Evolutionary conservation across 2,329 filamentous ascomycete species (phyloP).

Genomic region (Microcyclospora tardicrescens): DNA sequence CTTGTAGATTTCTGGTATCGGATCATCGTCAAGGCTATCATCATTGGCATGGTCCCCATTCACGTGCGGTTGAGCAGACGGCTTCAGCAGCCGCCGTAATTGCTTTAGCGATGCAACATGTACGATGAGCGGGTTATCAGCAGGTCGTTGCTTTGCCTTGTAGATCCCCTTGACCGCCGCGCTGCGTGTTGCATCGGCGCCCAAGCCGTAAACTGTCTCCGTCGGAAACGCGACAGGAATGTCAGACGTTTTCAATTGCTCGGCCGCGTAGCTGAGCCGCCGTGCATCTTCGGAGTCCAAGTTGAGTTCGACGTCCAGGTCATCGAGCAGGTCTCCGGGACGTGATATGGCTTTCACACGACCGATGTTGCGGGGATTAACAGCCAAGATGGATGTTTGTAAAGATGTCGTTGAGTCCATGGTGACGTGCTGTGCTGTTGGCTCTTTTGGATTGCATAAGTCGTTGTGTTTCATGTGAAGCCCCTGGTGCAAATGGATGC

Average conservation of each 20-base stretch:
- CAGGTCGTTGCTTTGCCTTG: conserved; percentile 74
- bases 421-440: no score
- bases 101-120: conserved; percentile 75
- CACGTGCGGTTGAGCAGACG: conserved; percentile 3
- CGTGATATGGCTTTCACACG: conserved; percentile 19
- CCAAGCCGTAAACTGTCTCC: conserved; percentile 92
- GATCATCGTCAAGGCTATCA: conserved; percentile 18
- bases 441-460: no score
- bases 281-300: conserved; percentile 32
- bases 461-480: no score
- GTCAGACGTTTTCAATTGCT: conserved; percentile 50
- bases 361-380: conserved; percentile 30
- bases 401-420: no score
- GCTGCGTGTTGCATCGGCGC: conserved; percentile 85
- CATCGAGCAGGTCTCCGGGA: conserved; percentile 23
- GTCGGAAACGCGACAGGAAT: conserved; percentile 89
- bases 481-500: no score
- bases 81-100: conserved; percentile 48
- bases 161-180: conserved; percentile 84
- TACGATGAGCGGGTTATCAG: conserved; percentile 90
- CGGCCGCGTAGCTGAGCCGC: conserved; percentile 51
- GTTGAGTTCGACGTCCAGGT: conserved; percentile 19
- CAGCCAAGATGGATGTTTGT: conserved; percentile 25
- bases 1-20: conserved; percentile 62
- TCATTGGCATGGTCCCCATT: conserved; percentile 11